These are phyloP conservation scores for Wilcoxina mikolae DNA, from an alignment of 495 filamentous ascomycete genomes.

Conservation along the genomic window DNA sequence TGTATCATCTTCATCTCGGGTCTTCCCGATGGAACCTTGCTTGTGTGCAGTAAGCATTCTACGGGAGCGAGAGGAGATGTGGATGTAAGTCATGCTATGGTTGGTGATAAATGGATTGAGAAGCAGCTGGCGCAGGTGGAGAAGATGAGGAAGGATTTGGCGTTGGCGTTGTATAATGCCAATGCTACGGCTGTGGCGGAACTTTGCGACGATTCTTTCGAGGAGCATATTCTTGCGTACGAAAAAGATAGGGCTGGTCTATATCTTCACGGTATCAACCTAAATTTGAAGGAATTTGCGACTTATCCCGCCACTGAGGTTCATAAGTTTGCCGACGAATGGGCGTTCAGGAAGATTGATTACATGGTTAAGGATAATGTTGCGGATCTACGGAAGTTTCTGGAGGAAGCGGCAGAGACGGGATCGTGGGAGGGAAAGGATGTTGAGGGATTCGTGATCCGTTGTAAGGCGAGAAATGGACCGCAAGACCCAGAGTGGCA, in stretches of 20 bases:
- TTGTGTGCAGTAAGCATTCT: constrained; percentile 97
- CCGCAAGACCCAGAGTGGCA: constrained; percentile 38
- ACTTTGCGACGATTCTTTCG: constrained; percentile 88
- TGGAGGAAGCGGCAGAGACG: constrained; percentile 53
- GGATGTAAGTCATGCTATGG: constrained; percentile 63
- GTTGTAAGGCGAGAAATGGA: constrained; percentile 54
- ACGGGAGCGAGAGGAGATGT: constrained; percentile 58
- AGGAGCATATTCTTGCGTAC: constrained; percentile 93
- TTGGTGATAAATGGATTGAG: constrained; percentile 74
- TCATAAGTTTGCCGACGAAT: constrained; percentile 75
- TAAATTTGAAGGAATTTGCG: constrained; percentile 76
- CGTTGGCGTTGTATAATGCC: constrained; percentile 54
- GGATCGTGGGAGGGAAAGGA: constrained; percentile 77
- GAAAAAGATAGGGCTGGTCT: constrained; percentile 69
- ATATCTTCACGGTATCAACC: constrained; percentile 90
- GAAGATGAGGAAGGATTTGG: constrained; percentile 61
- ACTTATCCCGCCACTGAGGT: constrained; percentile 68
- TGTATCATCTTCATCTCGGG: constrained; percentile 97
- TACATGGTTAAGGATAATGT: constrained; percentile 65
- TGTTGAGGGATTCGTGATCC: constrained; percentile 92
- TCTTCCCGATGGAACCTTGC: constrained; percentile 66
- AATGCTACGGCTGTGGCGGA: constrained; percentile 92
- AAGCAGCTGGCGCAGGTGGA: constrained; percentile 59
- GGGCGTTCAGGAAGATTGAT: constrained; percentile 85
- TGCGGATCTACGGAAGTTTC: constrained; percentile 54